Evolutionary conservation across 2,329 filamentous ascomycete genomes (phyloP).

Genomic region (Fusarium beomiforme): DNA sequence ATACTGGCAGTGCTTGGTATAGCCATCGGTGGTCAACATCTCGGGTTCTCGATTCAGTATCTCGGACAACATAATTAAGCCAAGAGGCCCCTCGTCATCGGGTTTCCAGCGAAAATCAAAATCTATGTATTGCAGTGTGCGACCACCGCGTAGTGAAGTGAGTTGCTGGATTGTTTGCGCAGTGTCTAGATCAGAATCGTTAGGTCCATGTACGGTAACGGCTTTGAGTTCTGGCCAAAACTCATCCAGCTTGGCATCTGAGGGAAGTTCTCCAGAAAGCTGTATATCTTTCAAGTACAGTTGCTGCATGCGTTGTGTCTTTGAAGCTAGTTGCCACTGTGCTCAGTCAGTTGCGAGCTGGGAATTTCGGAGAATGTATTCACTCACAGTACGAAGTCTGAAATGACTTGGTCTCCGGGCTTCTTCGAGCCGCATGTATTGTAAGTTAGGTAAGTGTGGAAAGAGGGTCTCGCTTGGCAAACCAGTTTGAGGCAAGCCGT

Average conservation of each 20-base stretch:
- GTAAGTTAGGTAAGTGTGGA: conserved; percentile 43
- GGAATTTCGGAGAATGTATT: not conserved
- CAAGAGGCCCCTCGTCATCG: conserved; percentile 36
- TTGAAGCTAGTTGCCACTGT: conserved; percentile 41
- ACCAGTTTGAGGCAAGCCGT: conserved; percentile 30
- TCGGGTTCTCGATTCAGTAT: conserved; percentile 27
- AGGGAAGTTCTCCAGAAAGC: conserved; percentile 17
- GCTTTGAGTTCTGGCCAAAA: conserved; percentile 47
- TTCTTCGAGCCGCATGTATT: conserved; percentile 44
- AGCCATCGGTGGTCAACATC: conserved; percentile 9
- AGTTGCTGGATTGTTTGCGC: conserved; percentile 36
- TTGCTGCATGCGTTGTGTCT: conserved; percentile 47
- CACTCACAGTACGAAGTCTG: conserved; percentile 36
- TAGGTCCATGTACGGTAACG: conserved; percentile 40
- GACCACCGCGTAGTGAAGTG: conserved; percentile 43
- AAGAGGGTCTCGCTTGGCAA: conserved; percentile 13
- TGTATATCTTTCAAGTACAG: conserved; percentile 45
- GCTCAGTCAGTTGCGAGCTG: conserved; percentile 7
- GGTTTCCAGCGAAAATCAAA: conserved; percentile 44
- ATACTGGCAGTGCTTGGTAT: conserved; percentile 35
- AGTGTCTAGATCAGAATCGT: conserved; percentile 36
- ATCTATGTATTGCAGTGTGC: conserved; percentile 45
- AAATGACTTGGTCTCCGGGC: conserved; percentile 25
- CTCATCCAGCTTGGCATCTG: conserved; percentile 23
- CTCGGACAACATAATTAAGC: conserved; percentile 22